Conservation (phyloP, 495 filamentous ascomycete genomes). For the Bombardia bombarda region DNA sequence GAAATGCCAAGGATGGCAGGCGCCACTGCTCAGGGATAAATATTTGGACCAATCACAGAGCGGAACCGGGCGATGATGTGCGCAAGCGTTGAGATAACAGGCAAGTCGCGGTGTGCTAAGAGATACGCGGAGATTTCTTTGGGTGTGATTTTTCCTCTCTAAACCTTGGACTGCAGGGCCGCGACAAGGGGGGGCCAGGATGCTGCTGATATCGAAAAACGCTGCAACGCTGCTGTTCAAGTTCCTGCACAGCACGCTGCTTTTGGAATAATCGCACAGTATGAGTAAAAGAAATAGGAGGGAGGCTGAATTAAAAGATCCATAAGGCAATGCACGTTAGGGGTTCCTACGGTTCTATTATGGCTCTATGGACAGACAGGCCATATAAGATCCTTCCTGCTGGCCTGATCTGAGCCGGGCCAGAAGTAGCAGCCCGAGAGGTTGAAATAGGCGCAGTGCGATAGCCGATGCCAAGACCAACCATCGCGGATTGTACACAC, state of each 20-base stretch:
- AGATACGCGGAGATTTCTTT: constrained; percentile 5
- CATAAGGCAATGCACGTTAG: too few species aligned
- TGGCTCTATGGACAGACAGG: not conserved
- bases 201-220: not conserved
- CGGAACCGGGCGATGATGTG: not conserved
- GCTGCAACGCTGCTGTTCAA: too few species aligned
- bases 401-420: not conserved
- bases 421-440: too few species aligned
- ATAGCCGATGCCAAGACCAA: constrained; percentile 4
- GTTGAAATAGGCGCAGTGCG: constrained; percentile 6
- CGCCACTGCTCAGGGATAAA: not conserved
- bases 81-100: constrained; percentile 5
- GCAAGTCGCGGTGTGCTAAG: constrained; percentile 11
- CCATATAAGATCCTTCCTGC: not conserved
- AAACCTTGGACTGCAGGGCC: not conserved
- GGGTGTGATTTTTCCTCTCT: constrained; percentile 1
- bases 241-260: not conserved
- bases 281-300: too few species aligned
- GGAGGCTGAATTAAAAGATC: too few species aligned
- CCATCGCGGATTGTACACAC: too few species aligned
- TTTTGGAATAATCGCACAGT: not conserved
- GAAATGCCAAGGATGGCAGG: not conserved
- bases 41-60: constrained; percentile 1
- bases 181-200: not conserved
- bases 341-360: constrained; percentile 1